Base-by-base conservation (phyloP, 1,139 yeast species). In the Pneumocystis canis region DNA sequence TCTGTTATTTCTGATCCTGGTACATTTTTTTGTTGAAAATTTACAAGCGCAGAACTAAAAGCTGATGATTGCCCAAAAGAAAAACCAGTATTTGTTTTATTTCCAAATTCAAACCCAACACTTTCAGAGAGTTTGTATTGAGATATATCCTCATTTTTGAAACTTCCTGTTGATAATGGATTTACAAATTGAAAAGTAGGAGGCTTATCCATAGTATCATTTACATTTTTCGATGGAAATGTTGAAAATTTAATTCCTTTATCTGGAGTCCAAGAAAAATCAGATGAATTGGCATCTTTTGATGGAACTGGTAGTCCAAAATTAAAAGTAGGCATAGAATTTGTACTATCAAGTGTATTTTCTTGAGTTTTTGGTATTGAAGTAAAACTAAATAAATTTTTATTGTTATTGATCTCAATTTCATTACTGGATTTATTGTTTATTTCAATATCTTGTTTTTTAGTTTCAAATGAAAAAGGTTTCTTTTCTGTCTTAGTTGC, bases 191-290 rank as follows among this genome's bases (percentile, higher is more conserved):
- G 56, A 40, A 63, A 63, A 3, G 20, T 40, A 35, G 64, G 64
- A 2, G 54, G 14, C 31, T 47, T 47, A 4, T 25, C 31, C 16
- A 14, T 16, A 47, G 54, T 20, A 25, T 47, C 25, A 53, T 16
- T 61, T 57, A 2, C 40, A 30, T 16, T 33, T 11, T 33, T 31
- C 16, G 53, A 56, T 16, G 64, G 35, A 14, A 59, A 37, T 37
- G 63, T 33, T 20, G 72, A 74, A 66, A 74, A 73, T 67, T 72
- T 73, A 66, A 74, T 71, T 20, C 73, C 72, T 61, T 71, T 69
- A 58, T 71, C 74, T 2, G 76, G 76, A 28, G 73, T 69, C 76
- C 77, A 74, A 5, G 69, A 58, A 47, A 65, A 65, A 60, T 62
- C 28, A 32, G 41, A 28, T 20, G 31, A 40, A 41, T 16, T 33